These are phyloP conservation scores for Eucalyptus albens DNA, from an alignment of 345 rosid genomes.

Conservation along the genomic window DNA sequence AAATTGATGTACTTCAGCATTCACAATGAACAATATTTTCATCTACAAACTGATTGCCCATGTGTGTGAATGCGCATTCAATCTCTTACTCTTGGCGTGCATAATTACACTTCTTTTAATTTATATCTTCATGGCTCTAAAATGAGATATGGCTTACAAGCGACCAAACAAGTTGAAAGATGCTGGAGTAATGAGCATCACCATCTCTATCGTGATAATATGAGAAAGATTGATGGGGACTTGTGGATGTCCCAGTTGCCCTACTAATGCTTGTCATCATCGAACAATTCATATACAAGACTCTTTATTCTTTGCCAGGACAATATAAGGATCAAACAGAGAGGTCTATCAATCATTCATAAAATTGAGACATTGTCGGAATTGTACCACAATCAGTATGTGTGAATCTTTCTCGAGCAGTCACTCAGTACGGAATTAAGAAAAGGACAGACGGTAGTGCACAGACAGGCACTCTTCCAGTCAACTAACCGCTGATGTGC, in stretches of 20 bases:
- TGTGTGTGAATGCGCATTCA: neutral
- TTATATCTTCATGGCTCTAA: neutral
- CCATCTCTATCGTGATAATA: neutral
- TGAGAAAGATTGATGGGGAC: neutral
- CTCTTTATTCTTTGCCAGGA: neutral
- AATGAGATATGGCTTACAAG: neutral
- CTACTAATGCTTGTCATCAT: neutral
- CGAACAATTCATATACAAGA: neutral
- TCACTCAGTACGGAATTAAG: neutral
- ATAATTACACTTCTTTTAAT: neutral
- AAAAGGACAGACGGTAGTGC: neutral
- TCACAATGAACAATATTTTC: neutral
- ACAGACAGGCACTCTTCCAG: neutral
- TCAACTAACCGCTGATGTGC: neutral
- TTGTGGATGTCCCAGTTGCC: neutral
- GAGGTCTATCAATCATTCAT: neutral
- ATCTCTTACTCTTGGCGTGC: neutral
- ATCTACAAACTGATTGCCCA: neutral
- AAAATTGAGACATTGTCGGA: neutral
- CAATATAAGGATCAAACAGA: neutral
- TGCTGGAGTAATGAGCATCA: neutral
- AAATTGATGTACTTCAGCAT: neutral
- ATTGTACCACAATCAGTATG: neutral
- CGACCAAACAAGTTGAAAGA: neutral
- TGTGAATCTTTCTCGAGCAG: neutral